A percentile compares a stretch with the other conserved stretches of the same genome.
These are phyloP conservation scores for Apiosordaria backusii DNA, from an alignment of 495 filamentous ascomycete genomes.

Conservation along the genomic window DNA sequence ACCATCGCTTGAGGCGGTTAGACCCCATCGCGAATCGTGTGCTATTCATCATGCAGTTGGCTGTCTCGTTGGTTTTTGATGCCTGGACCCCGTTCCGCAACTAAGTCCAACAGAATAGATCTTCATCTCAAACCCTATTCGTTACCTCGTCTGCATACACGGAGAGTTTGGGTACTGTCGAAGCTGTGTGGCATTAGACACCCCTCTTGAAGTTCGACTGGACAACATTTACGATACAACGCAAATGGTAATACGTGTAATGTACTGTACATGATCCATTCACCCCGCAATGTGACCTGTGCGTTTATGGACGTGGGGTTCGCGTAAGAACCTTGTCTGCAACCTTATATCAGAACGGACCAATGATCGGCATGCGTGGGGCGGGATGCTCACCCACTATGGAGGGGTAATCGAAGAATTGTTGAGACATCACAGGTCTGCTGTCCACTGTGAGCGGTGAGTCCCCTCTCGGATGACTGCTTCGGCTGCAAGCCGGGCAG, in stretches of 20 bases:
- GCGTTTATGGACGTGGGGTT: background rate
- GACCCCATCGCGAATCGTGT: too few species aligned
- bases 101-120: too few species aligned
- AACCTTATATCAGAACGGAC: background rate
- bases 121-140: too few species aligned
- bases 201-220: too few species aligned
- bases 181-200: too few species aligned
- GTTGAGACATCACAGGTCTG: background rate
- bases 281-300: background rate
- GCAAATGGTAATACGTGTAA: background rate
- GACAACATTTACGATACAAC: too few species aligned
- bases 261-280: background rate
- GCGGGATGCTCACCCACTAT: background rate
- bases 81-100: too few species aligned
- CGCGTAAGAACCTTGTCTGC: background rate
- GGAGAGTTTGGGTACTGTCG: too few species aligned
- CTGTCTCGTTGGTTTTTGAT: too few species aligned
- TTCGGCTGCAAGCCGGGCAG: background rate
- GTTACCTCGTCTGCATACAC: too few species aligned
- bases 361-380: background rate
- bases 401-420: background rate
- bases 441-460: too few species aligned
- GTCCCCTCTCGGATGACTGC: background rate
- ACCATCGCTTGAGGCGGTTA: background rate
- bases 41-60: too few species aligned